Conservation (phyloP, 2,329 filamentous ascomycete species). For the Diaporthe destruens region DNA sequence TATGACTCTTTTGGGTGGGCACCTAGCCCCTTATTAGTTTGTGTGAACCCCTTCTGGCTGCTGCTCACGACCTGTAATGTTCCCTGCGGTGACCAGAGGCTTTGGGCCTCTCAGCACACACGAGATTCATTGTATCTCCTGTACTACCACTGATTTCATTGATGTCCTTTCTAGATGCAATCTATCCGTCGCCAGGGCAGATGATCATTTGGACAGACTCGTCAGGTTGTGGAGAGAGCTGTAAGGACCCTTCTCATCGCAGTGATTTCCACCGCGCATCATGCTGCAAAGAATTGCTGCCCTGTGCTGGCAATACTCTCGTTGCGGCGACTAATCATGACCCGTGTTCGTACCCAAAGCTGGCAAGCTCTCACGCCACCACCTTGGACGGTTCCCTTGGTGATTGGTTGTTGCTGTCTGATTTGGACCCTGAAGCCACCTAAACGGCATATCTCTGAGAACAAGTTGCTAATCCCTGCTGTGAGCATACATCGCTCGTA, state of each 20-base stretch:
- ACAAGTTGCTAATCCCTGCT: background rate
- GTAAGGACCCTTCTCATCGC: background rate
- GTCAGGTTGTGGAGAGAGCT: background rate
- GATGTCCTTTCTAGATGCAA: too few relatives aligned
- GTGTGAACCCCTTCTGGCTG: background rate
- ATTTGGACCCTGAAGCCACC: background rate
- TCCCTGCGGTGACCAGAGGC: background rate
- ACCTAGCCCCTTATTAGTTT: background rate
- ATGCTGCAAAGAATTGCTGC: slow-evolving; percentile 48
- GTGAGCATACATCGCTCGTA: too few relatives aligned
- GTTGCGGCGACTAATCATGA: too few relatives aligned
- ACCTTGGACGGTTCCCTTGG: background rate
- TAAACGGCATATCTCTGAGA: background rate
- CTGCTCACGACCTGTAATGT: background rate
- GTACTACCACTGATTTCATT: too few relatives aligned
- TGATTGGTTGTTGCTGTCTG: background rate
- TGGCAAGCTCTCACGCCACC: background rate
- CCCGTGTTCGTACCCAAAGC: too few relatives aligned
- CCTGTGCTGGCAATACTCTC: background rate
- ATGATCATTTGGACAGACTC: too few relatives aligned
- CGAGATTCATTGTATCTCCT: too few relatives aligned
- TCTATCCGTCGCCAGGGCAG: too few relatives aligned
- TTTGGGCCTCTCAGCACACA: too few relatives aligned
- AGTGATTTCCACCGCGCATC: slow-evolving; percentile 45
- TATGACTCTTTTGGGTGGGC: background rate